Evolutionary conservation across 345 rosid genomes (phyloP), one percentile per base, ranked within the genome.

Genomic region (Linum usitatissimum): DNA sequence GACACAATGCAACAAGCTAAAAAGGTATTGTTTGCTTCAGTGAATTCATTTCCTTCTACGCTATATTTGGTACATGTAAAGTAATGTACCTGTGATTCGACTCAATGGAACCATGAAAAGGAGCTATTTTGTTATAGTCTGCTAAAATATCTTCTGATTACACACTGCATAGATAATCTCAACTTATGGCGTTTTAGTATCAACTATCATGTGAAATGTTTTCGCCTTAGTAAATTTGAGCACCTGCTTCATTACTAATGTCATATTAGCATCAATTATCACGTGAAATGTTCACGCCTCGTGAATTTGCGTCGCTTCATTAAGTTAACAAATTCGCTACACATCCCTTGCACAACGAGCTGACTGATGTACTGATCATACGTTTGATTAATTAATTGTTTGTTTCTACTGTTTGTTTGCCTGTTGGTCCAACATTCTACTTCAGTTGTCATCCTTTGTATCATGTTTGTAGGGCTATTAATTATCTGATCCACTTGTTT

Each of bases 1-100:
- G 92, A 87, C 63, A 83, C 91, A 21, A 73, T 68, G 79, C 83
- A 83, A 71, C 96, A 86, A 76, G 84, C 85, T n/a, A 86, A 81
- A 79, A 84, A 82, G 97, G 99, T 81, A 68, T 28, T 45, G 51
- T 45, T 45, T 45, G 51, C 51, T 7, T 45, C 14, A 10, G 48
- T 40, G 8, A 6, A 7, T 40, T 40, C 28, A 23, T 2, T 40
- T 40, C 48, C 13, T 4, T 40, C 13, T 40, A 45, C 10, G 51
- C 14, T 4, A 45, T 7, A 10, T 45, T 45, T 45, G 4, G 15
- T 15, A 45, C 51, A 45, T 6, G 3, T 10, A 45, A 12, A 45
- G 10, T 45, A 15, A 12, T 45, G 3, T 45, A 6, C 10, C 15
- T 34, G 38, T 34, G 38, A 34, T 34, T 34, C 8, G 38, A 34